Evolutionary conservation across 2,329 filamentous ascomycete genomes (phyloP).

Genomic region (Stemphylium beticola): DNA sequence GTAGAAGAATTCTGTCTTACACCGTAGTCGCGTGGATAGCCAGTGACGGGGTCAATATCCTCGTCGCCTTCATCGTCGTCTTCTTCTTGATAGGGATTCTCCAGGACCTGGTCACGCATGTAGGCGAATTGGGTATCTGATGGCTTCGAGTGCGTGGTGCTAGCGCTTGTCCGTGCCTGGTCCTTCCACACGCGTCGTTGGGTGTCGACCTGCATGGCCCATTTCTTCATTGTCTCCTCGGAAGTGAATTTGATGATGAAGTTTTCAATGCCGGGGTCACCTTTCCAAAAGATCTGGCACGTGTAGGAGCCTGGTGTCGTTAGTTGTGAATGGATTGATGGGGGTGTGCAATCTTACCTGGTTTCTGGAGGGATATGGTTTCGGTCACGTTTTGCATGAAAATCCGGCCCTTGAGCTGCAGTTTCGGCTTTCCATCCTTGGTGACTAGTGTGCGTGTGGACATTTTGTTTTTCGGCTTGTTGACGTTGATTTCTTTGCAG

Average conservation of each 20-base stretch:
- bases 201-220: constrained; percentile 78
- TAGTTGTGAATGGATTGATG: not conserved
- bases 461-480: constrained; percentile 75
- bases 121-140: constrained; percentile 79
- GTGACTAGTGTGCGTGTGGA: constrained; percentile 72
- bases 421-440: constrained; percentile 73
- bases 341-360: constrained; percentile 65
- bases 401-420: constrained; percentile 95
- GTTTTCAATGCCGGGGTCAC: constrained; percentile 92
- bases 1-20: constrained; percentile 74
- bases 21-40: constrained; percentile 54
- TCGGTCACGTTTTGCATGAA: constrained; percentile 99
- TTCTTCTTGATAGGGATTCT: constrained; percentile 81
- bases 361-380: constrained; percentile 84
- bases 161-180: constrained; percentile 58
- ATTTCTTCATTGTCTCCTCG: constrained; percentile 92
- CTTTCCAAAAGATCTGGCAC: constrained; percentile 98
- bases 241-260: constrained; percentile 93
- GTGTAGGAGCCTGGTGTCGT: constrained; percentile 77
- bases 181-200: constrained; percentile 67
- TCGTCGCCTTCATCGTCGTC: constrained; percentile 63
- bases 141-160: constrained; percentile 57
- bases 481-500: constrained; percentile 91
- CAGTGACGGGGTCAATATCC: constrained; percentile 48
- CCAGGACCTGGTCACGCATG: constrained; percentile 72